Evolutionary conservation across 805 yeast genomes (phyloP).

Genomic region (Ogataea haglerorum): DNA sequence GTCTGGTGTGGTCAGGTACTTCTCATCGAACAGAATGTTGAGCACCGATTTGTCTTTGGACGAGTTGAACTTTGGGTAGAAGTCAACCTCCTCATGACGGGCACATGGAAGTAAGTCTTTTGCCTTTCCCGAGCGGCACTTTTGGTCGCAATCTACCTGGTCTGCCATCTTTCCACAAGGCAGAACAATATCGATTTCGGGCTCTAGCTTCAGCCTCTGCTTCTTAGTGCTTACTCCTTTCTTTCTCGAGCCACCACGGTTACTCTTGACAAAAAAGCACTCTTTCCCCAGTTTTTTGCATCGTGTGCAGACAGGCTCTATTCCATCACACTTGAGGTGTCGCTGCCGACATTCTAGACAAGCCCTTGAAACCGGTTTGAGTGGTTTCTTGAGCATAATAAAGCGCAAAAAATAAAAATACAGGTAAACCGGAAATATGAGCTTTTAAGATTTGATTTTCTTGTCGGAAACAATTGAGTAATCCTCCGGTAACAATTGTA

Average conservation of each 20-base stretch:
- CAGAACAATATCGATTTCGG: conserved; percentile 18
- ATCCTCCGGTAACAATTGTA: no score
- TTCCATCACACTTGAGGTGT: conserved; percentile 51
- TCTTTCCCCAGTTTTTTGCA: conserved; percentile 35
- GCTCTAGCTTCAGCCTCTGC: conserved; percentile 9
- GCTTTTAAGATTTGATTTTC: no score
- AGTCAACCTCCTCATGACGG: conserved; percentile 17
- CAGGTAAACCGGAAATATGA: no score
- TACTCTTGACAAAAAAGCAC: conserved; percentile 49
- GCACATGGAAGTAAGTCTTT: conserved; percentile 23
- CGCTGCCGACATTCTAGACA: conserved; percentile 50
- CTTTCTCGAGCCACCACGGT: conserved; percentile 52
- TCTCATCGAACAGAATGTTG: conserved; percentile 26
- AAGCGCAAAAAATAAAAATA: background rate
- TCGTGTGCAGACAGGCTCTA: conserved; percentile 42
- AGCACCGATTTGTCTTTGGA: conserved; percentile 27
- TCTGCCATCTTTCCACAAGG: conserved; percentile 31
- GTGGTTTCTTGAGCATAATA: conserved; percentile 6
- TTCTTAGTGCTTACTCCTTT: conserved; percentile 40
- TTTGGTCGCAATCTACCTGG: conserved; percentile 22
- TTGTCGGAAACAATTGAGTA: no score
- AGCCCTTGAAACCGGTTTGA: conserved; percentile 44
- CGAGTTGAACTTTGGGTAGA: conserved; percentile 31
- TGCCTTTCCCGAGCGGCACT: conserved; percentile 27
- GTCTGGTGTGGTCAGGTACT: conserved; percentile 17